Evolutionary conservation across 192 early-diverging fungal species (phyloP).

Genomic region (Chytriomyces sp.): DNA sequence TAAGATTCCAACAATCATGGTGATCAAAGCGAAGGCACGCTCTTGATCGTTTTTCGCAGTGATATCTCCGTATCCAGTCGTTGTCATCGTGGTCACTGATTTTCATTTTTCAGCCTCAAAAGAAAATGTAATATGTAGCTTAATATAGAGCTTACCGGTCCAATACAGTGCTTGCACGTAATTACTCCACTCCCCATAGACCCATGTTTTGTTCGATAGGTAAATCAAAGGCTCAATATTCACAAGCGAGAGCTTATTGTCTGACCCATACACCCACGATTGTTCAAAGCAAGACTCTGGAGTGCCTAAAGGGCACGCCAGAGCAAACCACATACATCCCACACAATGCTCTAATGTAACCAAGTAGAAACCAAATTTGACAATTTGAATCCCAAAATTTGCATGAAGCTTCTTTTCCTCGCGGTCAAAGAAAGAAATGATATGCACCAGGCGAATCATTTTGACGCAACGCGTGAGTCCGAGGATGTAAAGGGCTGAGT

Average conservation of each 20-base stretch:
- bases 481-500: conserved; percentile 32
- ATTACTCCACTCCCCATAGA: conserved; percentile 26
- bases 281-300: conserved; percentile 27
- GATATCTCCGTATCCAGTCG: conserved; percentile 56
- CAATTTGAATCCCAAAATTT: conserved; percentile 42
- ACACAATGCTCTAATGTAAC: conserved; percentile 44
- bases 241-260: neutral
- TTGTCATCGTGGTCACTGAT: conserved; percentile 55
- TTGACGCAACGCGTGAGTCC: conserved; percentile 40
- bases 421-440: conserved; percentile 44
- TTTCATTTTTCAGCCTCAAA: neutral
- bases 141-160: conserved; percentile 37
- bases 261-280: conserved; percentile 37
- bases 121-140: neutral
- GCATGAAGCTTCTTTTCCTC: conserved; percentile 55
- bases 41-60: conserved; percentile 48
- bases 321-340: conserved; percentile 50
- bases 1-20: conserved; percentile 45
- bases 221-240: conserved; percentile 5
- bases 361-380: conserved; percentile 48
- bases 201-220: neutral
- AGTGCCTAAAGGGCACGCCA: conserved; percentile 43
- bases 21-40: conserved; percentile 47
- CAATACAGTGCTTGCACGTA: conserved; percentile 49
- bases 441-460: conserved; percentile 38